Conservation (phyloP, 164 flowering plant genomes). For the Dillenia suffruticosa region DNA sequence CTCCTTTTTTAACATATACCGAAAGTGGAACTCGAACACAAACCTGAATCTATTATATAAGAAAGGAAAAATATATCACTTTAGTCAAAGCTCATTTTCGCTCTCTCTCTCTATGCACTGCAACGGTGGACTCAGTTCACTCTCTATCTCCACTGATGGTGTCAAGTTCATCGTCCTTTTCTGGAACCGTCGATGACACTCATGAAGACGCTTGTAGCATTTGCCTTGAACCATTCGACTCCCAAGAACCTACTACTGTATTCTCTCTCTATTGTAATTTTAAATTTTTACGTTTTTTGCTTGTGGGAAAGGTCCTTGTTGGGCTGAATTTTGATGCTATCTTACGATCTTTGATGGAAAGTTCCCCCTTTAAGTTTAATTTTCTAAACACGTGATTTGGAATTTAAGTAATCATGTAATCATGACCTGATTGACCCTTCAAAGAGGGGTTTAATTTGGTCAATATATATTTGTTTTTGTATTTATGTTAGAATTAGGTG, state of each 20-base stretch:
- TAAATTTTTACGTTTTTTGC: not conserved
- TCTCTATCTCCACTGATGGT: constrained; percentile 8
- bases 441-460: not conserved
- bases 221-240: constrained; percentile 57
- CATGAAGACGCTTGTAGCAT: constrained; percentile 58
- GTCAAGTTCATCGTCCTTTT: constrained; percentile 6
- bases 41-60: too few species aligned
- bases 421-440: not conserved
- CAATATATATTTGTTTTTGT: not conserved
- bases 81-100: constrained; percentile 1
- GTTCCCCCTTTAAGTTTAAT: too few species aligned
- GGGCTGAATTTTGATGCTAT: not conserved
- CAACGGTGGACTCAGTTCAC: not conserved
- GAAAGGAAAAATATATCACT: too few species aligned
- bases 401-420: not conserved
- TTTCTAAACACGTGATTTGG: too few species aligned
- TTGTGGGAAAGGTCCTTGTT: not conserved
- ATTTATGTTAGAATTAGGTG: not conserved
- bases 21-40: not conserved
- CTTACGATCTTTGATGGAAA: not conserved
- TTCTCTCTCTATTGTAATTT: not conserved
- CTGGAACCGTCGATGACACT: constrained; percentile 16
- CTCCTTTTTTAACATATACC: constrained; percentile 11
- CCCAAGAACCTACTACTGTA: constrained; percentile 56
- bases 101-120: not conserved